Conservation (phyloP, 2,329 filamentous ascomycete genomes). For the Xylaria sp. region DNA sequence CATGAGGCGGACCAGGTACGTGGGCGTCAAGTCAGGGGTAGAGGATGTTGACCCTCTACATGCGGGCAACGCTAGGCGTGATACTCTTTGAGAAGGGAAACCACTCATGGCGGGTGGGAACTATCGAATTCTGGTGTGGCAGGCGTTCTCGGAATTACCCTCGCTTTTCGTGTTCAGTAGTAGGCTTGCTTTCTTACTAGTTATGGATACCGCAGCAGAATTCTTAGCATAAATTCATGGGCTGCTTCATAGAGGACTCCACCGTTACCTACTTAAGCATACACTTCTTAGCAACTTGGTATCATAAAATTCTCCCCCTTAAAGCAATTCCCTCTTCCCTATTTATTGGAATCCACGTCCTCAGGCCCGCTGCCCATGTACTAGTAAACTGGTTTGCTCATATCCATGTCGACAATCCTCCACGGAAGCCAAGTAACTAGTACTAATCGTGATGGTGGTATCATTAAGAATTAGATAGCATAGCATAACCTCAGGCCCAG, state of each 20-base stretch:
- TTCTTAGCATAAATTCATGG: constrained; percentile 10
- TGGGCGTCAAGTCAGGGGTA: constrained; percentile 61
- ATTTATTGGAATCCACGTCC: too few species aligned
- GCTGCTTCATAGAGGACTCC: constrained; percentile 4
- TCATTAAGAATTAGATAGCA: too few species aligned
- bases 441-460: too few species aligned
- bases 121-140: constrained; percentile 16
- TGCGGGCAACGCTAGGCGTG: constrained; percentile 28
- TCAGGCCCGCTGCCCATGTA: too few species aligned
- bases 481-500: too few species aligned
- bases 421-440: too few species aligned
- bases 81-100: not conserved
- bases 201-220: constrained; percentile 30
- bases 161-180: constrained; percentile 28
- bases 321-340: too few species aligned
- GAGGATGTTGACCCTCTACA: constrained; percentile 70
- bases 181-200: constrained; percentile 9
- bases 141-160: constrained; percentile 35
- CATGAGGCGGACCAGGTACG: constrained; percentile 77
- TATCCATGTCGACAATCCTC: too few species aligned
- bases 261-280: not conserved
- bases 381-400: too few species aligned
- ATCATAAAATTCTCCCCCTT: constrained; percentile 3
- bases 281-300: constrained; percentile 18
- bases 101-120: constrained; percentile 18